Evolutionary conservation across 164 flowering plant genomes (phyloP).

Genomic region (Litsea cubeba): DNA sequence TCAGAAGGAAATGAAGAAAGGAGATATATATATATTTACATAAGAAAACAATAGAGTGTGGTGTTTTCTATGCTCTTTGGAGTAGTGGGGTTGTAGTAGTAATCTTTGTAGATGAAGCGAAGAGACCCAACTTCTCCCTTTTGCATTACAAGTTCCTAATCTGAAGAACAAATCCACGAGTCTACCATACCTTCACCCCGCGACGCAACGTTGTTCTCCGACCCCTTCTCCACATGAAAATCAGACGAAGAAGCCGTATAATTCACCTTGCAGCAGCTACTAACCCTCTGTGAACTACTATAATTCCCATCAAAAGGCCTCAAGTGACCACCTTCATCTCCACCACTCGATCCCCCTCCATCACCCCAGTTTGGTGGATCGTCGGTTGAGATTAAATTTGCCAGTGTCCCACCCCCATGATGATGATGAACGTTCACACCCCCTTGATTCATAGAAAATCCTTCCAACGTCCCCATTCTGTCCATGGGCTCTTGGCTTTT

Average conservation of each 20-base stretch:
- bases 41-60: slow-evolving; percentile 5
- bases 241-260: slow-evolving; percentile 25
- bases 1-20: slow-evolving; percentile 5
- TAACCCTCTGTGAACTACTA: slow-evolving; percentile 5
- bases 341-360: slow-evolving; percentile 10
- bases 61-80: background rate
- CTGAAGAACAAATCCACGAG: slow-evolving; percentile 60
- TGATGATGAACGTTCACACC: slow-evolving; percentile 7
- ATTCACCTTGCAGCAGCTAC: slow-evolving; percentile 30
- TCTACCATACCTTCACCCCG: slow-evolving; percentile 56
- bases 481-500: slow-evolving; percentile 10
- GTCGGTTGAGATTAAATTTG: slow-evolving; percentile 13
- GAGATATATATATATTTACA: slow-evolving; percentile 16
- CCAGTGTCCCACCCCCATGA: slow-evolving; percentile 16
- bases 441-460: slow-evolving; percentile 10
- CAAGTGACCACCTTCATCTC: slow-evolving; percentile 13
- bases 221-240: slow-evolving; percentile 33
- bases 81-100: background rate
- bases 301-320: slow-evolving; percentile 25
- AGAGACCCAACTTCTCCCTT: background rate
- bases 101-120: background rate
- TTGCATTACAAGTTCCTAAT: slow-evolving; percentile 12
- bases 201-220: slow-evolving; percentile 35
- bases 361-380: slow-evolving; percentile 11
- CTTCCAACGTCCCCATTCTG: slow-evolving; percentile 14